phyloP scores from a whole-genome alignment of 495 filamentous ascomycete genomes.

The Hypomontagnella submonticulosa region DNA sequence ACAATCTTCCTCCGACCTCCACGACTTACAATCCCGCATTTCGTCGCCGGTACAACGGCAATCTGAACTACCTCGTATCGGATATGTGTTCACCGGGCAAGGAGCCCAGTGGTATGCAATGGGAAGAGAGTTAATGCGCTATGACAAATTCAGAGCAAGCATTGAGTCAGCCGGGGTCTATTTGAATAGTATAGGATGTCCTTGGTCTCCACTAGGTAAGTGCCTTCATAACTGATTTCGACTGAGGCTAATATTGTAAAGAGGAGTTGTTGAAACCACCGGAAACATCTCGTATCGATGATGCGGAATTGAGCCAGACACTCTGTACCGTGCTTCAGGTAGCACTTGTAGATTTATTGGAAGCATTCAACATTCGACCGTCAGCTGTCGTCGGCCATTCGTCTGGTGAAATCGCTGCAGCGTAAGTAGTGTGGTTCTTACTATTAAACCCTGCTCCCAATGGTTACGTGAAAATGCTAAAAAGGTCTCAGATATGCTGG shows the following conservation, averaged over 20 bases:
- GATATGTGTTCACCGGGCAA: conserved; percentile 48
- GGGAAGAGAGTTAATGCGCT: conserved; percentile 41
- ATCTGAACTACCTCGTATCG: not conserved
- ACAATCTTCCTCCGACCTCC: not conserved
- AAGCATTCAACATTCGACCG: not conserved
- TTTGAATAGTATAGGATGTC: too few relatives aligned
- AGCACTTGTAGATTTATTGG: conserved; percentile 61
- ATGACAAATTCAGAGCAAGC: too few relatives aligned
- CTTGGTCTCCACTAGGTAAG: too few relatives aligned
- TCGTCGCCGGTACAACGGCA: not conserved
- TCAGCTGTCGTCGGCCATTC: conserved; percentile 65
- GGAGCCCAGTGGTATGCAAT: conserved; percentile 59
- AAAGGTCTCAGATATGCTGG: conserved; percentile 40
- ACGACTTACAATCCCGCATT: not conserved
- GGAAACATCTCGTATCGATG: conserved; percentile 45
- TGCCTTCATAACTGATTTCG: not conserved
- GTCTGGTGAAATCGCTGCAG: conserved; percentile 66
- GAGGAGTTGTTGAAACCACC: conserved; percentile 21
- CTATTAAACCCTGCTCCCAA: not conserved
- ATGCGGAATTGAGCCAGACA: conserved; percentile 52
- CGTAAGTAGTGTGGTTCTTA: conserved; percentile 21
- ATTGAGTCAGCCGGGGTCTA: too few relatives aligned
- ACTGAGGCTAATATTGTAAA: not conserved
- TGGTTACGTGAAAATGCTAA: too few relatives aligned
- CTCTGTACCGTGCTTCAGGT: conserved; percentile 59